A percentile compares a stretch with the other conserved stretches of the same genome.
phyloP scores from a whole-genome alignment of 2,329 filamentous ascomycete genomes.

The Alternaria sp. region DNA sequence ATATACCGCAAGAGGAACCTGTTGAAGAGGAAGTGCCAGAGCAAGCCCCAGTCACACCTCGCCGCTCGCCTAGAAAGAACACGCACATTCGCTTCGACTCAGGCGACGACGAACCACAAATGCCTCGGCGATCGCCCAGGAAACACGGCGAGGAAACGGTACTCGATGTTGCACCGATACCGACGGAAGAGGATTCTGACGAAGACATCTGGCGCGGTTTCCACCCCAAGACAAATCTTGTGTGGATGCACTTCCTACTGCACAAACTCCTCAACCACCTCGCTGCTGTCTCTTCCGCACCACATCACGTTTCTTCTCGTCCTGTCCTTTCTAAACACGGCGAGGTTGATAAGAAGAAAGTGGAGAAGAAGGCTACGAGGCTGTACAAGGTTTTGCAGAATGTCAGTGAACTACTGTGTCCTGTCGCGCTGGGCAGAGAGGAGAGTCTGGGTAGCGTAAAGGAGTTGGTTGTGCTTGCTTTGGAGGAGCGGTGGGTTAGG shows the following conservation, averaged over 20 bases:
- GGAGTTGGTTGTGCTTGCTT: slow-evolving; percentile 43
- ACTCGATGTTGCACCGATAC: background rate
- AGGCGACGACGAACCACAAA: background rate
- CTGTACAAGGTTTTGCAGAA: slow-evolving; percentile 47
- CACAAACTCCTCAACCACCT: slow-evolving; percentile 59
- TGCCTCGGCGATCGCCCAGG: slow-evolving; percentile 10
- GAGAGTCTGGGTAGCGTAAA: slow-evolving; percentile 36
- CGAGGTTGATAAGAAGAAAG: slow-evolving; percentile 17
- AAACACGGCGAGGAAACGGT: background rate
- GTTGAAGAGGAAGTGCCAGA: background rate
- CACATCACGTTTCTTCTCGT: slow-evolving; percentile 6
- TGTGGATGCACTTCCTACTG: slow-evolving; percentile 69
- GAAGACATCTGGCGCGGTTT: slow-evolving; percentile 58
- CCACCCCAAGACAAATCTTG: slow-evolving; percentile 66
- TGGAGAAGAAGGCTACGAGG: slow-evolving; percentile 46
- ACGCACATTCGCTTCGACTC: slow-evolving; percentile 37
- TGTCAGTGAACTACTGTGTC: slow-evolving; percentile 50
- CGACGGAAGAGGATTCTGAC: background rate
- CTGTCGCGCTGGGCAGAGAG: slow-evolving; percentile 38
- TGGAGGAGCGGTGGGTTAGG: slow-evolving; percentile 45
- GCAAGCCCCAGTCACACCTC: slow-evolving; percentile 15
- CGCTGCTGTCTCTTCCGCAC: slow-evolving; percentile 7
- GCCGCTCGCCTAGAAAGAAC: slow-evolving; percentile 34
- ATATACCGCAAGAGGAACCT: background rate
- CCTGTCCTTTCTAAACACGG: background rate